phyloP scores from a whole-genome alignment of 441 rosid species.

The Bruguiera hainesii region DNA sequence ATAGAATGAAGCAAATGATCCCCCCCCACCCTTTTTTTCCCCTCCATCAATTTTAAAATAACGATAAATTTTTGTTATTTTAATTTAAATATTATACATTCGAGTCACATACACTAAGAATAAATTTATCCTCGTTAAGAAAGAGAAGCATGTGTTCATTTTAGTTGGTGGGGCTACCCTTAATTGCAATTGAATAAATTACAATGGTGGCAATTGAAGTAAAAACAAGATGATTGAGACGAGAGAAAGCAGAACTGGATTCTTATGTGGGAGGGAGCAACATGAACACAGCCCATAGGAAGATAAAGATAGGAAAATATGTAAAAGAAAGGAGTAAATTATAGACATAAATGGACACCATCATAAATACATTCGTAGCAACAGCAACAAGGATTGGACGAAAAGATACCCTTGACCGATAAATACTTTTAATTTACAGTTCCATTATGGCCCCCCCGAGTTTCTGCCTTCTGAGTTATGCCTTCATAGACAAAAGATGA shows the following conservation, averaged over 20 bases:
- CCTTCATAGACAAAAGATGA: background rate
- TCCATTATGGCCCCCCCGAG: conserved; percentile 20
- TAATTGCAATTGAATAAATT: background rate
- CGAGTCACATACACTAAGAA: no score
- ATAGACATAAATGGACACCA: conserved; percentile 3
- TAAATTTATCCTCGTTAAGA: no score
- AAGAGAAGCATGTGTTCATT: background rate
- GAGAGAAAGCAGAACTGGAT: background rate
- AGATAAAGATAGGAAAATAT: background rate
- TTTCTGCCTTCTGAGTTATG: background rate
- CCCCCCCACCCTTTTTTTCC: no score
- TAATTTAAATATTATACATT: no score
- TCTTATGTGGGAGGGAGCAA: background rate
- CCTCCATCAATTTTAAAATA: no score
- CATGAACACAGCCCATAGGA: background rate
- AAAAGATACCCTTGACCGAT: conserved; percentile 21
- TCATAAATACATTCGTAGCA: conserved; percentile 15
- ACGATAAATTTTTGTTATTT: no score
- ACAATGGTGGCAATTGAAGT: background rate
- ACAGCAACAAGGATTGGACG: conserved; percentile 8
- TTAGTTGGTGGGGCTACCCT: conserved; percentile 1
- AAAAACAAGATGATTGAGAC: background rate
- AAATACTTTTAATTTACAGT: conserved; percentile 34
- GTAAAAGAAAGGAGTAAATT: background rate
- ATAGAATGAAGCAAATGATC: no score